phyloP scores from a whole-genome alignment of 2,329 filamentous ascomycete species.

The Monosporascus sp. region DNA sequence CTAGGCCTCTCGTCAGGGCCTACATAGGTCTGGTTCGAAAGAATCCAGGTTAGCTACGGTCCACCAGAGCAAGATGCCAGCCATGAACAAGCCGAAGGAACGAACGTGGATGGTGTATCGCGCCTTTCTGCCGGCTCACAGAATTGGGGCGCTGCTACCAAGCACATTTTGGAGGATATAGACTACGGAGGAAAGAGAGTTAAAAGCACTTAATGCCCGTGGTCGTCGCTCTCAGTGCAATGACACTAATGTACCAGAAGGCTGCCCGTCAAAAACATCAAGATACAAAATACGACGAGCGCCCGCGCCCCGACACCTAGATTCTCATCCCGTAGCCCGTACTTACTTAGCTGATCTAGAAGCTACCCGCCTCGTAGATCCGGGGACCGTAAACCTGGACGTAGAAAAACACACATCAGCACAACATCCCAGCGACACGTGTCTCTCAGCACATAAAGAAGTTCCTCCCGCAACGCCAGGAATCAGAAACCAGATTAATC shows the following conservation, averaged over 20 bases:
- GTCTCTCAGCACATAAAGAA: too few relatives aligned
- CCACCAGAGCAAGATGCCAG: neutral
- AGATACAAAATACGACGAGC: too few relatives aligned
- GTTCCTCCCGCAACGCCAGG: too few relatives aligned
- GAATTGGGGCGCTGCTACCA: too few relatives aligned
- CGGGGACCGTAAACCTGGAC: neutral
- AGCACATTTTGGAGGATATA: too few relatives aligned
- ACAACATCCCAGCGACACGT: too few relatives aligned
- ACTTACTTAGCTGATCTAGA: neutral
- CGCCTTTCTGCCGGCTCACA: constrained; percentile 24
- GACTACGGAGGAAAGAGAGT: too few relatives aligned
- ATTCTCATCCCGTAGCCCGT: neutral
- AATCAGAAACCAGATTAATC: constrained; percentile 24
- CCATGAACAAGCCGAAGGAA: neutral
- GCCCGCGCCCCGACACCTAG: neutral
- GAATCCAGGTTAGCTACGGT: constrained; percentile 1
- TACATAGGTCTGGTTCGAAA: constrained; percentile 24
- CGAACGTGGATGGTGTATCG: constrained; percentile 40
- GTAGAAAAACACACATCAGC: neutral
- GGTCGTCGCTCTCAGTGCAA: too few relatives aligned
- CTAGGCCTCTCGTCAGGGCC: constrained; percentile 21
- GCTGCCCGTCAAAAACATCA: too few relatives aligned
- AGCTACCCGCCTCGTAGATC: too few relatives aligned
- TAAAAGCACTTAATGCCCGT: too few relatives aligned
- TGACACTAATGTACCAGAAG: too few relatives aligned